Conservation (phyloP, 2,329 filamentous ascomycete genomes). For the Colletotrichum abscissum region DNA sequence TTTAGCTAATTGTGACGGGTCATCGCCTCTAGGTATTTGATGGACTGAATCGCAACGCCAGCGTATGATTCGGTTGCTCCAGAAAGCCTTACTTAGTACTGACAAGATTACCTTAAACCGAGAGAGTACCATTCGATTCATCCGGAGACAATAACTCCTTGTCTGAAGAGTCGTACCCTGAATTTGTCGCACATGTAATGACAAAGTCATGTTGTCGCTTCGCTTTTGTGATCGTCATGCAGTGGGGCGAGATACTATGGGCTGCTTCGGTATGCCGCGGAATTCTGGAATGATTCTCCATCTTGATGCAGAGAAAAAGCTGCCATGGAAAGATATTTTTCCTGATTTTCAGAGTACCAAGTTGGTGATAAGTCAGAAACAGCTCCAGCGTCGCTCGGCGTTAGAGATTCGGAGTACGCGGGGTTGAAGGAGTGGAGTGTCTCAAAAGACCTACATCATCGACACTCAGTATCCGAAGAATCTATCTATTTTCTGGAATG, state of each 20-base stretch:
- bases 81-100: background rate
- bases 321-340: background rate
- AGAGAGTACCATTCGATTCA: background rate
- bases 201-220: no score
- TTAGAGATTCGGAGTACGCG: background rate
- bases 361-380: background rate
- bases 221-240: background rate
- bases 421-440: background rate
- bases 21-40: background rate
- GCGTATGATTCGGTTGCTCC: background rate
- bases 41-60: background rate
- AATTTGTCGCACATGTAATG: background rate
- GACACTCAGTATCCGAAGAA: background rate
- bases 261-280: no score
- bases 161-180: background rate
- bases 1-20: background rate
- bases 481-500: background rate
- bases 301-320: background rate
- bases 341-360: background rate
- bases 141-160: background rate
- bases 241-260: background rate
- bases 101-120: background rate
- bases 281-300: background rate
- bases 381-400: background rate
- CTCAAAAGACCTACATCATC: background rate